Evolutionary conservation across 305 asterid species (phyloP).

Genomic region (Fraxinus sp.): DNA sequence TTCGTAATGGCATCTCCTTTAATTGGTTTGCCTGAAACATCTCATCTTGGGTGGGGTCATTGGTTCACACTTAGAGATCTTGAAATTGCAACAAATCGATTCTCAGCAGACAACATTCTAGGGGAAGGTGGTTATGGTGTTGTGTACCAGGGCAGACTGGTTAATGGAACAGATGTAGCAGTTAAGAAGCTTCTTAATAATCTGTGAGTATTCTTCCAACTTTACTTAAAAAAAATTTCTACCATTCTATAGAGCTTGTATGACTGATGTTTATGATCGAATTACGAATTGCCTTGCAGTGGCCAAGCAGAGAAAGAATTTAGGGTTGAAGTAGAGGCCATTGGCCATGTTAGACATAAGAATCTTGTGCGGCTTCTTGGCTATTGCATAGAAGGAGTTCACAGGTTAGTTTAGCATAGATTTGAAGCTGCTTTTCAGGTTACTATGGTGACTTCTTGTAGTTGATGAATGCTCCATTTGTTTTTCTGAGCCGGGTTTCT

Average conservation of each 20-base stretch:
- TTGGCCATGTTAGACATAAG: constrained; percentile 94
- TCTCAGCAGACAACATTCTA: constrained; percentile 59
- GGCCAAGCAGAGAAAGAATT: constrained; percentile 97
- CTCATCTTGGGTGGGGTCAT: constrained; percentile 98
- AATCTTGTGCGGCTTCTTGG: constrained; percentile 92
- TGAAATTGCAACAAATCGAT: constrained; percentile 68
- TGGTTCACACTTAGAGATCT: constrained; percentile 97
- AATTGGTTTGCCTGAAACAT: constrained; percentile 78
- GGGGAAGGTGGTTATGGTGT: constrained; percentile 96
- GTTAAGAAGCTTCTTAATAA: constrained; percentile 90
- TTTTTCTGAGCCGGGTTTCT: neutral
- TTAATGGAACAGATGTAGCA: constrained; percentile 85
- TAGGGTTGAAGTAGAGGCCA: constrained; percentile 91
- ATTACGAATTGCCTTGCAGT: constrained; percentile 39
- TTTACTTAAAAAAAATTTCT: neutral
- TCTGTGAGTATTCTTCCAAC: constrained; percentile 52
- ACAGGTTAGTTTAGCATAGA: constrained; percentile 47
- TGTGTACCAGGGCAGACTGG: constrained; percentile 71
- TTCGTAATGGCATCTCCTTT: constrained; percentile 73
- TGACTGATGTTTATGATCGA: constrained; percentile 13
- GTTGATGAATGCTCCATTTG: neutral
- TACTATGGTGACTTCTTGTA: neutral
- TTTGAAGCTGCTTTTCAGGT: neutral
- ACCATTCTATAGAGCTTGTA: neutral
- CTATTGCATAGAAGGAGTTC: constrained; percentile 92